These are phyloP conservation scores for Myxozyma sirexii DNA, from an alignment of 805 yeast species.

Conservation along the genomic window DNA sequence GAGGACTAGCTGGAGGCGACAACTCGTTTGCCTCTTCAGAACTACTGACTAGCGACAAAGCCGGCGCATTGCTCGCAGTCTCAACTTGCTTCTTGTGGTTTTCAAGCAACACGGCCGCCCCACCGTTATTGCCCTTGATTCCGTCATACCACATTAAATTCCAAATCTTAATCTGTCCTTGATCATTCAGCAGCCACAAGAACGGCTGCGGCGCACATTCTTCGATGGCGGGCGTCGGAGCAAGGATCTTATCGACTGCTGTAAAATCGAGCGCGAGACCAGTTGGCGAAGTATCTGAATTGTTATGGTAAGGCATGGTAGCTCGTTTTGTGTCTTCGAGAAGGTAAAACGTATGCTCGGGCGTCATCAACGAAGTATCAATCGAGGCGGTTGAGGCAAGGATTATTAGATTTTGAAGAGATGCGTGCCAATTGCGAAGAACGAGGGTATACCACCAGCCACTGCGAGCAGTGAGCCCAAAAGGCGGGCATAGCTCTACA, in stretches of 20 bases:
- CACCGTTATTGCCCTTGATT: conserved; percentile 43
- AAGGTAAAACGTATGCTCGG: conserved; percentile 48
- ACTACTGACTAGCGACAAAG: no score
- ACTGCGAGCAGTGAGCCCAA: conserved; percentile 36
- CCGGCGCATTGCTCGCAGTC: not conserved
- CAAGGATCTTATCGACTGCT: conserved; percentile 48
- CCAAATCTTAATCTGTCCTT: conserved; percentile 67
- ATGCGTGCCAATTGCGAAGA: conserved; percentile 35
- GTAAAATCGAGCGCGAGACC: conserved; percentile 69
- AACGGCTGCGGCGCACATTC: conserved; percentile 66
- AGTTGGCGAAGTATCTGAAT: conserved; percentile 68
- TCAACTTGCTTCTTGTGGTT: not conserved
- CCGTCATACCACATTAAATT: conserved; percentile 61
- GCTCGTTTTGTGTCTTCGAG: conserved; percentile 74
- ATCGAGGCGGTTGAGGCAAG: conserved; percentile 66
- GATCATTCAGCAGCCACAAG: conserved; percentile 61
- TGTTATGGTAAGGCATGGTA: conserved; percentile 68
- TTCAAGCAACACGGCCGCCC: not conserved
- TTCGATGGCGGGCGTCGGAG: conserved; percentile 64
- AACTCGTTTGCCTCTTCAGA: no score
- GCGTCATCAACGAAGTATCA: conserved; percentile 57
- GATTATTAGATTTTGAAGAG: conserved; percentile 43
- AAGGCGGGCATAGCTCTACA: conserved; percentile 41
- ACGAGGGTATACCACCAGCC: conserved; percentile 37
- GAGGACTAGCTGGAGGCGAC: not conserved